Conservation (phyloP, 2,329 filamentous ascomycete species). For the Fusarium staphyleae region DNA sequence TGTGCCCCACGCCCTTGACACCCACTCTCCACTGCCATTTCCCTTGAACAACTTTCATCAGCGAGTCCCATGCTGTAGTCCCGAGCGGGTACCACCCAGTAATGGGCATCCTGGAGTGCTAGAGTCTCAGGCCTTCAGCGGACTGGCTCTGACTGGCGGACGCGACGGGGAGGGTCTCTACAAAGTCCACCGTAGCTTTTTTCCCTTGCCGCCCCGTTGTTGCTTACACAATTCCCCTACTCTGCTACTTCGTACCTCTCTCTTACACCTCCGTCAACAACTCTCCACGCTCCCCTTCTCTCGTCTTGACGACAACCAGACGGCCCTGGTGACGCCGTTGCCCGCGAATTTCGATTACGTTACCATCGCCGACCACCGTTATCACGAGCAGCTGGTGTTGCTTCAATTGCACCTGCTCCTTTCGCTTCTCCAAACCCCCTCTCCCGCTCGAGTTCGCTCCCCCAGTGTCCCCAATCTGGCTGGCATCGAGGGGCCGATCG, state of each 20-base stretch:
- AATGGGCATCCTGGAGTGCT: constrained; percentile 26
- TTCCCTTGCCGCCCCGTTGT: constrained; percentile 39
- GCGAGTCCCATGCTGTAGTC: constrained; percentile 34
- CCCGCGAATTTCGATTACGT: constrained; percentile 6
- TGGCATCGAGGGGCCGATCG: constrained; percentile 49
- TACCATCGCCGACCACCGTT: constrained; percentile 12
- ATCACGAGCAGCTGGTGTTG: constrained; percentile 35
- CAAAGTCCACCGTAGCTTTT: constrained; percentile 44
- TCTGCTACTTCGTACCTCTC: constrained; percentile 22
- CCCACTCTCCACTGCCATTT: constrained; percentile 42
- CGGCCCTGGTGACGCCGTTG: constrained; percentile 34
- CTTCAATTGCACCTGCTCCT: constrained; percentile 38
- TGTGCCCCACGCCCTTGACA: constrained; percentile 38
- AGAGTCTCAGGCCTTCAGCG: constrained; percentile 27
- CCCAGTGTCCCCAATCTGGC: constrained; percentile 44
- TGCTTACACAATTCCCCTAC: constrained; percentile 43
- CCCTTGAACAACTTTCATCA: constrained; percentile 35
- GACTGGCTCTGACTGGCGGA: constrained; percentile 32
- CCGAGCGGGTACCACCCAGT: constrained; percentile 29
- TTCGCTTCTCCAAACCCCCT: constrained; percentile 17
- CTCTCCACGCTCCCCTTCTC: constrained; percentile 30
- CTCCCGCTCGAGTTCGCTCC: constrained; percentile 26
- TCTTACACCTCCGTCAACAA: constrained; percentile 35
- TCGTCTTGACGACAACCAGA: constrained; percentile 33
- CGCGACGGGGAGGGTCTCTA: constrained; percentile 21